Conservation (phyloP, 129 eudicot genomes). For the Ambrosia artemisiifolia region DNA sequence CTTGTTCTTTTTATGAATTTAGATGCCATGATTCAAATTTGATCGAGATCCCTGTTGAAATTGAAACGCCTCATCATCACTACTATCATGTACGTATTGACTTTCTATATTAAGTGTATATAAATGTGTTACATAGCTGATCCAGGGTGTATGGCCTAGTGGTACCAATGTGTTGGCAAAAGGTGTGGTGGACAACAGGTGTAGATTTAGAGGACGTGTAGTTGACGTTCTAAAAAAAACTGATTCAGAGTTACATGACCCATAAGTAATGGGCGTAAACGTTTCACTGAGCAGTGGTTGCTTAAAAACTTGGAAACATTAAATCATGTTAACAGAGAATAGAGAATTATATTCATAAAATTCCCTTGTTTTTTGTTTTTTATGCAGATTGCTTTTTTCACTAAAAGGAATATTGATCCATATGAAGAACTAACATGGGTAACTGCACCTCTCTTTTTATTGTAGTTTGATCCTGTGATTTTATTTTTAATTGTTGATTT, state of each 20-base stretch:
- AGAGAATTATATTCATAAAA: background rate
- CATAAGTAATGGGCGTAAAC: too few relatives aligned
- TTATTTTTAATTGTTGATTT: background rate
- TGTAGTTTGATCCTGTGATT: background rate
- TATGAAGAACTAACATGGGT: slow-evolving; percentile 89
- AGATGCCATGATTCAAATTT: slow-evolving; percentile 74
- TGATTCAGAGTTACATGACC: too few relatives aligned
- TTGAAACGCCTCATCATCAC: slow-evolving; percentile 78
- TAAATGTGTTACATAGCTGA: background rate
- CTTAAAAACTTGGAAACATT: background rate
- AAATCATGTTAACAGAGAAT: background rate
- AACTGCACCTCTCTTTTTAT: slow-evolving; percentile 23
- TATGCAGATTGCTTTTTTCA: slow-evolving; percentile 85
- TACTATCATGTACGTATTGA: slow-evolving; percentile 72
- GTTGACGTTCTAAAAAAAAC: too few relatives aligned
- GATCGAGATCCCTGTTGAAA: slow-evolving; percentile 69
- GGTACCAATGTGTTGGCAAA: too few relatives aligned
- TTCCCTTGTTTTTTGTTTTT: background rate
- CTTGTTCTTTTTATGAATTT: slow-evolving; percentile 3
- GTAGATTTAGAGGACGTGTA: too few relatives aligned
- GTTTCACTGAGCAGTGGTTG: too few relatives aligned
- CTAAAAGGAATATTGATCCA: slow-evolving; percentile 56
- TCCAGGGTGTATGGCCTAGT: too few relatives aligned
- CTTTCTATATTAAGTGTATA: background rate
- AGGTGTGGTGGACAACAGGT: too few relatives aligned